Conservation (phyloP, 2,329 filamentous ascomycete genomes). For the Sclerotinia borealis region DNA sequence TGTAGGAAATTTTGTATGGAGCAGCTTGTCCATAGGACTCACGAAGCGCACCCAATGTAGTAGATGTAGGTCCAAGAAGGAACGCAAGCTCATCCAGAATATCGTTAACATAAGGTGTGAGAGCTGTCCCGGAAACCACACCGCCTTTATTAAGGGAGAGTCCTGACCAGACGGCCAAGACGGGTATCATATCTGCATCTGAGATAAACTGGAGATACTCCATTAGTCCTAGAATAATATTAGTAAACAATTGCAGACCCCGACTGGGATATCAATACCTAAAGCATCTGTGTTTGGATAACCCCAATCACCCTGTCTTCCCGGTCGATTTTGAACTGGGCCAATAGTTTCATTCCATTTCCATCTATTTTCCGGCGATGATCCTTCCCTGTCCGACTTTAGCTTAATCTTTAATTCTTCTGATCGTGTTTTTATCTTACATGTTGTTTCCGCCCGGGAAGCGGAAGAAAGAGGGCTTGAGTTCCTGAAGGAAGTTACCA, state of each 20-base stretch:
- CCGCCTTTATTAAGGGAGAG: constrained; percentile 35
- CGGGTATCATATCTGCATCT: constrained; percentile 40
- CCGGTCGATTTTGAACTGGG: constrained; percentile 31
- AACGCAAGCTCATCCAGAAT: constrained; percentile 47
- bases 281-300: constrained; percentile 40
- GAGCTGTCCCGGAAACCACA: constrained; percentile 36
- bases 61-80: constrained; percentile 39
- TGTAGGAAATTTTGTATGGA: constrained; percentile 42
- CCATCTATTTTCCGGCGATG: constrained; percentile 21
- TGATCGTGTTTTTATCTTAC: constrained; percentile 19
- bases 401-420: neutral
- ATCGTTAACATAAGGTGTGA: constrained; percentile 41
- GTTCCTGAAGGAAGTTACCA: constrained; percentile 43
- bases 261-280: constrained; percentile 30
- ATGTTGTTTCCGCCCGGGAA: constrained; percentile 61
- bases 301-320: constrained; percentile 38
- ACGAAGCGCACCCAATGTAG: constrained; percentile 39
- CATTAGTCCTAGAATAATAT: constrained; percentile 8
- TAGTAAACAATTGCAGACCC: neutral
- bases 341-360: constrained; percentile 37
- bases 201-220: constrained; percentile 35
- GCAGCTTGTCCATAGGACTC: constrained; percentile 42
- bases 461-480: constrained; percentile 51
- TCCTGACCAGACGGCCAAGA: constrained; percentile 43
- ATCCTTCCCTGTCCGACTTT: constrained; percentile 29